Evolutionary conservation across 345 rosid genomes (phyloP), one percentile per base, ranked within the genome.

Genomic region (Euphorbia peplus): DNA sequence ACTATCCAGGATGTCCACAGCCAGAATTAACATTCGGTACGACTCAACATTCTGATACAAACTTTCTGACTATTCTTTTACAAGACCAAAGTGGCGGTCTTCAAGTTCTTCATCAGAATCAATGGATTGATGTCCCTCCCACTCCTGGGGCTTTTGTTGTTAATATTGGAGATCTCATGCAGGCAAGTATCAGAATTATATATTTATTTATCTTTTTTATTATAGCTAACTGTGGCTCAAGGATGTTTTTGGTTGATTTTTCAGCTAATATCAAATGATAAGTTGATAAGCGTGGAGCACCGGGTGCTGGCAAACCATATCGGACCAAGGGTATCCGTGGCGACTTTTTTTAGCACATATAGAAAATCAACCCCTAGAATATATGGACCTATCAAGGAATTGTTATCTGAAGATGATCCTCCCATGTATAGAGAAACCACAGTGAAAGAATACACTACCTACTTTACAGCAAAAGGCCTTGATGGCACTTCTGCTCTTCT

Each of bases 191-290:
- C n/a, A n/a, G n/a, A n/a, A n/a, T n/a, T n/a, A 66, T 28, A 50
- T 65, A n/a, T 11, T 29, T 47, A 8, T 18, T 52, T 24, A 8
- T 24, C 4, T 13, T 16, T 56, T 24, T 28, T 28, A 1, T 0
- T 24, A 4, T 21, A 52, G 1, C 21, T 54, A 24, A 22, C 10
- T 24, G 8, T 54, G 0, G 28, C 1, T 54, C 1, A n/a, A n/a
- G n/a, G n/a, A n/a, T n/a, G n/a, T n/a, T n/a, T n/a, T n/a, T n/a
- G n/a, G n/a, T 26, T 26, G 12, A 7, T 26, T 39, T 67, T 11
- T 14, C 74, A 75, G 79, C 68, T 75, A 11, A 70, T 70, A 15
- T 64, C 75, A 22, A 70, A 75, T 10, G 79, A 75, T 63, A 68
- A 47, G 25, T 74, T 74, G 16, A 32, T 39, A 44, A 74, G 73